Percentiles rank a stretch among this genome's conserved stretches.
phyloP scores from a whole-genome alignment of 2,329 filamentous ascomycete species.

The Pseudodiploospora longispora region DNA sequence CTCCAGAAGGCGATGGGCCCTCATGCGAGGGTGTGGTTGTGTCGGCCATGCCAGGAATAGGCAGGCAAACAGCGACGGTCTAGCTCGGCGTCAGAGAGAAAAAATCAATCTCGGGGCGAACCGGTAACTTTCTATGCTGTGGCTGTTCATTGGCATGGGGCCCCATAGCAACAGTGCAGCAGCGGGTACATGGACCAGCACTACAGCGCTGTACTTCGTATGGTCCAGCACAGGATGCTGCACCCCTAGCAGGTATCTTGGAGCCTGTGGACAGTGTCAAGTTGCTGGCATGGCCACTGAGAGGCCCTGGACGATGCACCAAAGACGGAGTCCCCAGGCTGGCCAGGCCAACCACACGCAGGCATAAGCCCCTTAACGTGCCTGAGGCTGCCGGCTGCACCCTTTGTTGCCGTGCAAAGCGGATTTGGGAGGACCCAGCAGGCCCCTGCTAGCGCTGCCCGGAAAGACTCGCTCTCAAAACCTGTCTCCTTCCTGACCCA shows the following conservation, averaged over 20 bases:
- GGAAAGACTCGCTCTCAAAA: slow-evolving; percentile 33
- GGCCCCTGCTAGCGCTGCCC: slow-evolving; percentile 24
- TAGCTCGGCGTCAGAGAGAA: slow-evolving; percentile 18
- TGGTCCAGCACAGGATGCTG: too few relatives aligned
- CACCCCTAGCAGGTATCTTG: too few relatives aligned
- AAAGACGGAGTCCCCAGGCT: too few relatives aligned
- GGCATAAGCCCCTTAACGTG: slow-evolving; percentile 3
- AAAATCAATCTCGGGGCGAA: slow-evolving; percentile 23
- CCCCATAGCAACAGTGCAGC: too few relatives aligned
- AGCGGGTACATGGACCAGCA: too few relatives aligned
- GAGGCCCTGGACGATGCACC: too few relatives aligned
- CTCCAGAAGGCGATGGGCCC: too few relatives aligned
- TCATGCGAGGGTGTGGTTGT: background rate
- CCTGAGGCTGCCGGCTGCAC: slow-evolving; percentile 25
- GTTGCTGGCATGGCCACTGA: too few relatives aligned
- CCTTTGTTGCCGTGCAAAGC: slow-evolving; percentile 23
- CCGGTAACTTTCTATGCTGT: slow-evolving; percentile 17
- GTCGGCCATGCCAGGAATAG: slow-evolving; percentile 8
- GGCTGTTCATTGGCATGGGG: too few relatives aligned
- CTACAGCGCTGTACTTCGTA: too few relatives aligned
- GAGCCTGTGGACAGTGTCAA: too few relatives aligned
- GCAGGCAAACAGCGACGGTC: slow-evolving; percentile 5
- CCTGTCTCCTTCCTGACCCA: slow-evolving; percentile 36
- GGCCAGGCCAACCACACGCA: too few relatives aligned
- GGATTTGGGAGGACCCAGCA: slow-evolving; percentile 6